These are phyloP conservation scores for Gremmenia infestans DNA, from an alignment of 2,329 filamentous ascomycete species.

Conservation along the genomic window DNA sequence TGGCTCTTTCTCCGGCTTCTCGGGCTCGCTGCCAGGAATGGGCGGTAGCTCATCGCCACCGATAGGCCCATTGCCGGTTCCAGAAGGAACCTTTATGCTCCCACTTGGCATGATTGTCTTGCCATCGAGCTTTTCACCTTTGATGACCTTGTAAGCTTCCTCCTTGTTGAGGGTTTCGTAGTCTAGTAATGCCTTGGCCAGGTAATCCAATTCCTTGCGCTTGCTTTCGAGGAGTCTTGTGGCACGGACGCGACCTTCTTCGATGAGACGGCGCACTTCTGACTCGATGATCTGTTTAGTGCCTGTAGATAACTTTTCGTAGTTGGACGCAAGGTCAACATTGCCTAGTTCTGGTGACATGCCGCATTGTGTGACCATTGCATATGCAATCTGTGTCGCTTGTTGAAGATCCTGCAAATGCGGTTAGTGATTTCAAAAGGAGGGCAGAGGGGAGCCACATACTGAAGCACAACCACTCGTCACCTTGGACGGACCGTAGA, in stretches of 20 bases:
- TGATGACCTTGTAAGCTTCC: constrained; percentile 86
- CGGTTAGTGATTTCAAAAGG: constrained; percentile 4
- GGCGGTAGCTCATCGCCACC: constrained; percentile 16
- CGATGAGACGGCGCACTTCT: constrained; percentile 80
- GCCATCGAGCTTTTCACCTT: constrained; percentile 72
- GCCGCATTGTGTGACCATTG: constrained; percentile 82
- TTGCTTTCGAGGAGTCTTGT: constrained; percentile 65
- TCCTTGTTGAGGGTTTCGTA: constrained; percentile 88
- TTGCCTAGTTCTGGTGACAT: constrained; percentile 88
- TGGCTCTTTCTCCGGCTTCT: constrained; percentile 19
- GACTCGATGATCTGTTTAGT: constrained; percentile 83
- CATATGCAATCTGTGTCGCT: constrained; percentile 78
- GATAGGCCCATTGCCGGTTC: constrained; percentile 1
- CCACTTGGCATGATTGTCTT: constrained; percentile 57
- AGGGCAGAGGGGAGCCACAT: constrained; percentile 43
- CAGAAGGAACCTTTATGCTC: constrained; percentile 61
- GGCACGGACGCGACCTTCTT: constrained; percentile 75
- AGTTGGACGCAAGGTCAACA: constrained; percentile 79
- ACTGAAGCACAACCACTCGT: constrained; percentile 74
- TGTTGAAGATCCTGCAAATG: constrained; percentile 67
- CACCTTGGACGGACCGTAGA: constrained; percentile 86
- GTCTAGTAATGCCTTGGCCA: constrained; percentile 85
- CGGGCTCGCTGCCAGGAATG: constrained; percentile 20
- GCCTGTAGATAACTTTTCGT: constrained; percentile 74
- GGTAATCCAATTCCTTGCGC: constrained; percentile 77